Conservation (phyloP, 1,284 basidiomycete genomes). For the Melampsora medusae region DNA sequence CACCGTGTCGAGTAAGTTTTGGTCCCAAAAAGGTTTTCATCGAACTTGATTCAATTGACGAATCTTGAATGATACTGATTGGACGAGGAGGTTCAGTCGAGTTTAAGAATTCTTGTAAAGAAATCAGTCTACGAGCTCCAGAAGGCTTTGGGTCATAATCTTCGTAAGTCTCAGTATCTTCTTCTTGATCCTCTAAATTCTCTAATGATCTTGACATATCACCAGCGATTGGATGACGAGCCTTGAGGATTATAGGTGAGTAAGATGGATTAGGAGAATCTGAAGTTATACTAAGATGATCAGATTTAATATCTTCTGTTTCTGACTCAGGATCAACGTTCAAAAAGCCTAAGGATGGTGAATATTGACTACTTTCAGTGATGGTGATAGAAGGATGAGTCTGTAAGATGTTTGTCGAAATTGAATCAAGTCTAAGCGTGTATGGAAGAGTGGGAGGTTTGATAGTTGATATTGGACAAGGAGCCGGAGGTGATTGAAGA, state of each 20-base stretch:
- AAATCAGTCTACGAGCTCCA: neutral
- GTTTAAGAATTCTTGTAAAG: neutral
- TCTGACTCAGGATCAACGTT: neutral
- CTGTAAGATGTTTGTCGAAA: neutral
- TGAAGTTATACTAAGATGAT: neutral
- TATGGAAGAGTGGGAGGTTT: conserved; percentile 4
- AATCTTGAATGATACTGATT: neutral
- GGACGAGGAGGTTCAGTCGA: neutral
- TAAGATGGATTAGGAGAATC: conserved; percentile 1
- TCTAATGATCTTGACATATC: neutral
- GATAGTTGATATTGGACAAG: neutral
- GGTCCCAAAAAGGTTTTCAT: conserved; percentile 7
- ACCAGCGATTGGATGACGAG: neutral
- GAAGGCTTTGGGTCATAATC: no score
- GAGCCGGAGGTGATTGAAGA: neutral
- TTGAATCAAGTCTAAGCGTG: neutral
- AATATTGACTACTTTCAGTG: conserved; percentile 8
- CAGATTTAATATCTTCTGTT: neutral
- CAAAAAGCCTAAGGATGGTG: neutral
- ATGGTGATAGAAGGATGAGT: neutral
- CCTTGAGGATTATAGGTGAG: neutral
- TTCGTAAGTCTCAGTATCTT: neutral
- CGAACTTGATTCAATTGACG: neutral
- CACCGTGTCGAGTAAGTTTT: neutral
- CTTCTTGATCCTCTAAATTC: neutral